Base-by-base conservation (phyloP, 129 eudicot genomes). In the Saussurea involucrata region DNA sequence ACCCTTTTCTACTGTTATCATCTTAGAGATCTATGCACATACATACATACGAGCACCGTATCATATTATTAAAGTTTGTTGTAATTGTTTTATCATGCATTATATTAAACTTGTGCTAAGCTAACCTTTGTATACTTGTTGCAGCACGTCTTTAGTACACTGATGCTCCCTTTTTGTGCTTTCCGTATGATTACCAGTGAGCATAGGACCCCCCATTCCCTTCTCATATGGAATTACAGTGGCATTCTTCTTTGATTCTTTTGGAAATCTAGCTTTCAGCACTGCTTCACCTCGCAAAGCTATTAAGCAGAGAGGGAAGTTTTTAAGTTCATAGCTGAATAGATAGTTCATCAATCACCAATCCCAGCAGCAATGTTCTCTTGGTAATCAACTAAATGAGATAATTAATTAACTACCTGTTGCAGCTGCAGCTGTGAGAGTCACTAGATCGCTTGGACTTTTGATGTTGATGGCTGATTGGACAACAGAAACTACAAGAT, bases 361-460 rank as follows among this genome's bases (percentile, higher is more conserved):
- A 10, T 40, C 46, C 13, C 46, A 37, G 13, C 46, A 37, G 20
- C 21, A 4, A 22, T 25, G 17, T 25, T 64, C 29, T 65, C n/a
- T 24, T 25, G 3, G 18, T 61, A 25, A 65, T 13, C 13, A 65
- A 25, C n/a, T 13, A 9, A 11, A 18, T 65, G 33, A 25, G 34
- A 65, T 24, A 13, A 65, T 25, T 13, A 63, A 49, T 36, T n/a
- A 17, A 44, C 22, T 77, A 93, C 98, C 98, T 66, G 98, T 90
- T 66, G 98, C 98, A 69, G 98, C 95, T 69, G 95, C 95, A 68
- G 98, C 98, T 27, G 98, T 93, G 63, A 93, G 88, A 63, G 97
- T 93, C 40, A 87, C 69, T 8, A 93, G 86, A 86, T 93, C 88
- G 27, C 92, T 87, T 21, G 97, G 88, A 67, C 70, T 78, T 24